Evolutionary conservation across 1,284 basidiomycete species (phyloP), one percentile per base, ranked within the genome.

Genomic region (Sutorius eximius): DNA sequence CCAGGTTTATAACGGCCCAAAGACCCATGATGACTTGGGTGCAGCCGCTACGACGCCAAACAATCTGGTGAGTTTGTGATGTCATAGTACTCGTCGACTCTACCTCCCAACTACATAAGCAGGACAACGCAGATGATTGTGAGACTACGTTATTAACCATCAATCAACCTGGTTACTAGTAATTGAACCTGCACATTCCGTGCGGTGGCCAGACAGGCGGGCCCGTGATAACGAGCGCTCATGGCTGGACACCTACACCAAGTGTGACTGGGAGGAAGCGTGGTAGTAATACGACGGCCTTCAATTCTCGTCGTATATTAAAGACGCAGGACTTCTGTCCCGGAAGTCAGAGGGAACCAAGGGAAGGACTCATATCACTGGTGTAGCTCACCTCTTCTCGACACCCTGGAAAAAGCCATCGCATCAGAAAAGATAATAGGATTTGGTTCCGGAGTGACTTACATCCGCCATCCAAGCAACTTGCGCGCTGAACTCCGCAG

Each of bases 401-500:
- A 49, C 34, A 13, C 57, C 57, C 59, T 62, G 3, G 15, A 20
- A 33, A 45, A 55, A 63, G 51, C 12, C 34, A 20, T 27, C 24
- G 16, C 29, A 32, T 56, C 29, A 46, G 61, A 46, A 52, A 63
- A 38, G 4, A 77, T 73, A 57, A 77, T 79, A 68, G 82, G 68
- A 93, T 93, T 80, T 92, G 89, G 46, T 89, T 94, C 57, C 93
- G 87, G 45, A 90, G 11, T 6, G 24, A 54, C 61, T 55, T 45
- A 61, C 59, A 8, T 64, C 36, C 36, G 30, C 51, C 13, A 48
- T 55, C 61, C 61, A 61, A 8, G 59, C 56, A 1, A 61, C 56
- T 22, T 61, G 59, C 83, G 93, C 68, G 93, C 91, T 46, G 76
- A 61, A 61, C 27, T 59, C 59, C 0, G 61, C 59, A n/a, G 24